Conservation (phyloP, 2,329 filamentous ascomycete species). For the Alternaria brassicicola region DNA sequence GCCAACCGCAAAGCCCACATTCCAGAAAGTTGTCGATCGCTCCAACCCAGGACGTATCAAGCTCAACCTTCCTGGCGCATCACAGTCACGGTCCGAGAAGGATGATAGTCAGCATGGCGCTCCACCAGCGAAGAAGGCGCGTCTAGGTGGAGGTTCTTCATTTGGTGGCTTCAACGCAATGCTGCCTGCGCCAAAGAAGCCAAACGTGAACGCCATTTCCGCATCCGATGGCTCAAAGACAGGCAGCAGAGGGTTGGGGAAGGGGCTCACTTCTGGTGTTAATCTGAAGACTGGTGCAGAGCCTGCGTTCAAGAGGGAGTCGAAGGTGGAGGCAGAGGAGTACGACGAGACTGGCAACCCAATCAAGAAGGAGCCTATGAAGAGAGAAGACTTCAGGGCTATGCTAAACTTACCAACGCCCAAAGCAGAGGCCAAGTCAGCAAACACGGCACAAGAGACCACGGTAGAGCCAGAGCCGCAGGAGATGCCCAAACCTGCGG, state of each 20-base stretch:
- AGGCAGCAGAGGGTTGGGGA: constrained; percentile 45
- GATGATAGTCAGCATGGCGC: constrained; percentile 52
- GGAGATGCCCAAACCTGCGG: constrained; percentile 72
- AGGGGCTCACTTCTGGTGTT: constrained; percentile 61
- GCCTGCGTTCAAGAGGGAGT: constrained; percentile 76
- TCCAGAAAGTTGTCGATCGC: constrained; percentile 82
- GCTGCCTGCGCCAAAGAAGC: constrained; percentile 79
- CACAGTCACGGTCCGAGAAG: constrained; percentile 47
- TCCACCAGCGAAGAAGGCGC: constrained; percentile 71
- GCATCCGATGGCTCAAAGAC: constrained; percentile 32
- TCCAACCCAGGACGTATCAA: constrained; percentile 83
- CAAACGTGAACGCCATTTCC: constrained; percentile 32
- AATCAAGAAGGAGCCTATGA: constrained; percentile 36
- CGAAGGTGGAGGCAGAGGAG: constrained; percentile 46
- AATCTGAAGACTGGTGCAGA: constrained; percentile 83
- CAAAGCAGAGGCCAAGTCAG: constrained; percentile 39
- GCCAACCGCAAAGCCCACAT: constrained; percentile 61
- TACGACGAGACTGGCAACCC: constrained; percentile 47
- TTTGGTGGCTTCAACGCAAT: constrained; percentile 87
- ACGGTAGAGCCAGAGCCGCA: constrained; percentile 55
- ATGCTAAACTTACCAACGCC: constrained; percentile 44
- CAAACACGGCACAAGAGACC: constrained; percentile 1
- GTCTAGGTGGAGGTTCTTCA: constrained; percentile 65
- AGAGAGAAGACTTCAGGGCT: constrained; percentile 41
- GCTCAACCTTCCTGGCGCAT: constrained; percentile 72